phyloP scores from a whole-genome alignment of 495 filamentous ascomycete species.

The Diplogelasinospora grovesii region DNA sequence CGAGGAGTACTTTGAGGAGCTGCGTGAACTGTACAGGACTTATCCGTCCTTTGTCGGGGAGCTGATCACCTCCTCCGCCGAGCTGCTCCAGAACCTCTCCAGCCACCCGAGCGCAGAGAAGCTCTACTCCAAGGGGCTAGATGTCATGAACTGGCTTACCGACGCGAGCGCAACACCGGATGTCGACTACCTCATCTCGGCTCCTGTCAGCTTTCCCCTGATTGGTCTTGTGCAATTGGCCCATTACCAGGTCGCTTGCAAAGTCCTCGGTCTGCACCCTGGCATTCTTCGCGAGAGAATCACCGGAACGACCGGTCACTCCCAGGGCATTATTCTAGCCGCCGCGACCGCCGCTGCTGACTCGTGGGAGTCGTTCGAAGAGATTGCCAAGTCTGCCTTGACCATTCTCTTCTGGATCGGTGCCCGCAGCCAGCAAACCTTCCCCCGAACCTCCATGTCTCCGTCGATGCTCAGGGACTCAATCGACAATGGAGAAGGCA shows the following conservation, averaged over 20 bases:
- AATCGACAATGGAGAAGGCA: constrained; percentile 85
- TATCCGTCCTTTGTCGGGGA: constrained; percentile 88
- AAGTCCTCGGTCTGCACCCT: constrained; percentile 77
- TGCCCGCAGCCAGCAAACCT: constrained; percentile 95
- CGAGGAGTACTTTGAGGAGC: constrained; percentile 97
- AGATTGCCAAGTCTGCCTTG: constrained; percentile 67
- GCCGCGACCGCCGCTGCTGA: constrained; percentile 84
- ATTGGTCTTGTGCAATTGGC: constrained; percentile 93
- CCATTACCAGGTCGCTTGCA: constrained; percentile 90
- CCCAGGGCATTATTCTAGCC: constrained; percentile 89
- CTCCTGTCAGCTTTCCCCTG: constrained; percentile 92
- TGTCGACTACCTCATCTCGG: constrained; percentile 90
- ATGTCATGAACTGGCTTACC: constrained; percentile 88
- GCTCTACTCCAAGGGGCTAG: constrained; percentile 90
- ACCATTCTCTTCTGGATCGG: constrained; percentile 99
- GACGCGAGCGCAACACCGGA: constrained; percentile 84
- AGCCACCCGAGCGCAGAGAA: constrained; percentile 83
- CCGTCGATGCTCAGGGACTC: constrained; percentile 91
- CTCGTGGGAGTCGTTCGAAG: constrained; percentile 83
- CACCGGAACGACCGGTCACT: constrained; percentile 89
- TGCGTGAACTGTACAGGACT: constrained; percentile 80
- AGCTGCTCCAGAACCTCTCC: constrained; percentile 76
- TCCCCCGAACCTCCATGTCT: constrained; percentile 88
- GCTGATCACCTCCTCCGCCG: constrained; percentile 68
- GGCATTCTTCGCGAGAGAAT: constrained; percentile 77